A percentile compares a stretch with the other conserved stretches of the same genome.
phyloP scores from a whole-genome alignment of 2,329 filamentous ascomycete species.

The Chaetomiaceae sp. region DNA sequence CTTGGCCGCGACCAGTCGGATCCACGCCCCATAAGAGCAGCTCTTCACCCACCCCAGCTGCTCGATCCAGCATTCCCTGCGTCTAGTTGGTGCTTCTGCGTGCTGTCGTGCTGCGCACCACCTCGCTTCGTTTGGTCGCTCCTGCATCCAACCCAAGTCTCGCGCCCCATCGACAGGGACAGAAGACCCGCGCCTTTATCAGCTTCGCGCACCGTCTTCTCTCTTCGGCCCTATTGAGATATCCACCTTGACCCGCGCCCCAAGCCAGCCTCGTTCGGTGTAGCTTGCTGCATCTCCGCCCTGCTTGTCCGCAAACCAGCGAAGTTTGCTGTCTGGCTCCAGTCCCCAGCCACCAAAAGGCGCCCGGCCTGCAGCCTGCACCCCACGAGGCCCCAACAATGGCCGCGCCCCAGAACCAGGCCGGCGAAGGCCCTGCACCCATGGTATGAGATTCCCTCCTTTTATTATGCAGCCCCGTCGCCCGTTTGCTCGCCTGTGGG shows the following conservation, averaged over 20 bases:
- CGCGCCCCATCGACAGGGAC: background rate
- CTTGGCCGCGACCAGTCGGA: too few relatives aligned
- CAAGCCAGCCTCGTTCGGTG: slow-evolving; percentile 1
- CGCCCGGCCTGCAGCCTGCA: background rate
- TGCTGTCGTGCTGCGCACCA: background rate
- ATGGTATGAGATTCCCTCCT: slow-evolving; percentile 19
- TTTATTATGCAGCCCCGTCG: background rate
- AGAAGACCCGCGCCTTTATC: background rate
- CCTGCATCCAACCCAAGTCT: slow-evolving; percentile 1
- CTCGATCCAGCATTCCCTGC: slow-evolving; percentile 5
- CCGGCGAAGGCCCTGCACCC: slow-evolving; percentile 23
- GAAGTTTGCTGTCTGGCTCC: slow-evolving; percentile 6
- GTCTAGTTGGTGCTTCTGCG: background rate
- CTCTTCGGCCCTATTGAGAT: slow-evolving; percentile 24
- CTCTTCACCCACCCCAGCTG: background rate
- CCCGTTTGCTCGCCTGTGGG: background rate
- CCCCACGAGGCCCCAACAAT: slow-evolving; percentile 17
- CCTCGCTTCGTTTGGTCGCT: background rate
- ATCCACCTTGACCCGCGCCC: background rate
- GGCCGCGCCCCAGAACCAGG: slow-evolving; percentile 22
- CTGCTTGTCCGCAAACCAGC: slow-evolving; percentile 10
- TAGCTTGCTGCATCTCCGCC: slow-evolving; percentile 5
- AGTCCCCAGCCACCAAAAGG: slow-evolving; percentile 3
- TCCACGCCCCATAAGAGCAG: background rate
- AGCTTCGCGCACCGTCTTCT: background rate